phyloP scores from a whole-genome alignment of 345 rosid species.

The Populus alba region DNA sequence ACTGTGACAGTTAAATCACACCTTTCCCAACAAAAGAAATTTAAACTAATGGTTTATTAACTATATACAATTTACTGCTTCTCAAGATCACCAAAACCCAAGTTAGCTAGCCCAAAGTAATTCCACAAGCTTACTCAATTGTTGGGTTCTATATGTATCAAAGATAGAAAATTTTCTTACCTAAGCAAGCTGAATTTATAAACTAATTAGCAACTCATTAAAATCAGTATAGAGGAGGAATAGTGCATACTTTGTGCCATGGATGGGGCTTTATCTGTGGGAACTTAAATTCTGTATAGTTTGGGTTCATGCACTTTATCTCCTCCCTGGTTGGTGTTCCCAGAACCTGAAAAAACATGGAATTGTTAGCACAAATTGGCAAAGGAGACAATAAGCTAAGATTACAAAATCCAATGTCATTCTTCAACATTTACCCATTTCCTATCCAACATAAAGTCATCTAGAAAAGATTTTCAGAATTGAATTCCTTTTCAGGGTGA shows the following conservation, averaged over 20 bases:
- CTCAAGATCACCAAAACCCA: not conserved
- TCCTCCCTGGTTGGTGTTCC: constrained; percentile 98
- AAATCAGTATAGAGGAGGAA: not conserved
- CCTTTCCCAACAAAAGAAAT: not conserved
- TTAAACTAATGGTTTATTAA: not conserved
- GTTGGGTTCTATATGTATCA: not conserved
- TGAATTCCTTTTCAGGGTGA: not conserved
- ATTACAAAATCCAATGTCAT: not conserved
- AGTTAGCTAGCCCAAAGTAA: not conserved
- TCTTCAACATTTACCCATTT: not conserved
- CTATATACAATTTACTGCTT: not conserved
- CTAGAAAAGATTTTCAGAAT: not conserved
- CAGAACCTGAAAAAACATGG: constrained; percentile 47
- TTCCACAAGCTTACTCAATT: not conserved
- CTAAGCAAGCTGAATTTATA: not conserved
- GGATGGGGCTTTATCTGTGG: constrained; percentile 97
- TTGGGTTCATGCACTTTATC: constrained; percentile 98
- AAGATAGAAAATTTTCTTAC: not conserved
- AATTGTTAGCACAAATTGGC: not conserved
- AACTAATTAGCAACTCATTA: not conserved
- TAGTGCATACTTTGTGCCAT: constrained; percentile 75
- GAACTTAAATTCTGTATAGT: constrained; percentile 86
- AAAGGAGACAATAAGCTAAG: not conserved
- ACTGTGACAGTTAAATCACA: not conserved
- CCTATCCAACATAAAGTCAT: not conserved